A percentile compares a stretch with the other conserved stretches of the same genome.
phyloP scores from a whole-genome alignment of 192 early-diverging fungal genomes.

The Bifiguratus adelaidae region DNA sequence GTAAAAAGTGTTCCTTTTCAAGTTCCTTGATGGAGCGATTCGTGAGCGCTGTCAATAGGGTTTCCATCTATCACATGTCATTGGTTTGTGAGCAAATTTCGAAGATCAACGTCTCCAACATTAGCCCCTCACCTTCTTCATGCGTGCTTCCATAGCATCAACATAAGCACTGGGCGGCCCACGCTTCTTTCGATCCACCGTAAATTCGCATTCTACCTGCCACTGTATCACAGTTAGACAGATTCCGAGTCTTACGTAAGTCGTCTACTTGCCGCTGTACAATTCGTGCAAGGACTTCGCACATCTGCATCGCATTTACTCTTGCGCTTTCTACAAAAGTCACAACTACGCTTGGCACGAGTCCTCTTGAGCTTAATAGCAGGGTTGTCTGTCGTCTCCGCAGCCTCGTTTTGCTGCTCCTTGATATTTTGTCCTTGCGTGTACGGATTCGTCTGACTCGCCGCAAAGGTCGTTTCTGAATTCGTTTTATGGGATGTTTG shows the following conservation, averaged over 20 bases:
- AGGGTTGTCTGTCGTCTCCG: not conserved
- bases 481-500: too few relatives aligned
- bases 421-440: too few relatives aligned
- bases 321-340: slow-evolving; percentile 25
- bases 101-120: too few relatives aligned
- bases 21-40: slow-evolving; percentile 12
- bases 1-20: slow-evolving; percentile 5
- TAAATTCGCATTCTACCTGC: slow-evolving; percentile 15
- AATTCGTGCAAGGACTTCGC: slow-evolving; percentile 21
- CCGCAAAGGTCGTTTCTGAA: too few relatives aligned
- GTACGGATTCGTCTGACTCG: too few relatives aligned
- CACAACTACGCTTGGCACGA: slow-evolving; percentile 26
- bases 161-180: slow-evolving; percentile 20
- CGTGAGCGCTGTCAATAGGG: slow-evolving; percentile 7
- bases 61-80: slow-evolving; percentile 22
- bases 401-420: too few relatives aligned
- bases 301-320: slow-evolving; percentile 22
- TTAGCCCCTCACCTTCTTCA: too few relatives aligned
- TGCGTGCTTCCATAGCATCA: too few relatives aligned
- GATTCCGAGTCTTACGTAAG: too few relatives aligned
- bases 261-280: slow-evolving; percentile 20
- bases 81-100: too few relatives aligned
- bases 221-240: slow-evolving; percentile 6
- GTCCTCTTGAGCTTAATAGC: slow-evolving; percentile 11
- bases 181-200: slow-evolving; percentile 12